These are phyloP conservation scores for Venturia effusa DNA, from an alignment of 2,329 filamentous ascomycete genomes.

Conservation along the genomic window DNA sequence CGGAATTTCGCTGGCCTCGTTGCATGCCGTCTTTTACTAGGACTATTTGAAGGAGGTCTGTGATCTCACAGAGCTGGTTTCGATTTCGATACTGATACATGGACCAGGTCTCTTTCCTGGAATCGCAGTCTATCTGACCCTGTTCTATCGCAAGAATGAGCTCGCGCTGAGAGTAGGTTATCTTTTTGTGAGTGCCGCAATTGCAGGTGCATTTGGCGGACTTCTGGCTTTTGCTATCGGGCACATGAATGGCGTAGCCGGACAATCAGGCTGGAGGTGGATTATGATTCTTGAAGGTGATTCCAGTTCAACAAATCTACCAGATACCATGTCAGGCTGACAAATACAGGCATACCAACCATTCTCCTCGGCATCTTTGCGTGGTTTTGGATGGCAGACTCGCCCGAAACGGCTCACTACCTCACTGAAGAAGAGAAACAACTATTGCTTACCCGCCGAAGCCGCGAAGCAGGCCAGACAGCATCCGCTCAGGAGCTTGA, in stretches of 20 bases:
- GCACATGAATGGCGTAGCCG: slow-evolving; percentile 56
- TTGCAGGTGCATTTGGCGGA: slow-evolving; percentile 62
- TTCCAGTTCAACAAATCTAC: slow-evolving; percentile 19
- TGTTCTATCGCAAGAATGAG: slow-evolving; percentile 67
- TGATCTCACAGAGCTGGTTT: not conserved
- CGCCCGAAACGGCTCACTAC: slow-evolving; percentile 53
- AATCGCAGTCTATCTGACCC: slow-evolving; percentile 57
- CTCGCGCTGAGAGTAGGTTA: slow-evolving; percentile 60
- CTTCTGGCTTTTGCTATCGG: slow-evolving; percentile 64
- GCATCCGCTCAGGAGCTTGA: slow-evolving; percentile 43
- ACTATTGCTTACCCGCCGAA: slow-evolving; percentile 42
- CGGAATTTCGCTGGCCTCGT: slow-evolving; percentile 54
- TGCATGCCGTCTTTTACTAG: slow-evolving; percentile 58
- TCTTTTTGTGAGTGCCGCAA: slow-evolving; percentile 58
- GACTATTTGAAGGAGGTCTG: slow-evolving; percentile 54
- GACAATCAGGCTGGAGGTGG: slow-evolving; percentile 60
- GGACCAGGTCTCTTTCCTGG: slow-evolving; percentile 48
- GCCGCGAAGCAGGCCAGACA: slow-evolving; percentile 37
- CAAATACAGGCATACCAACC: slow-evolving; percentile 20
- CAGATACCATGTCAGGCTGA: not conserved
- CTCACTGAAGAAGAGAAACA: slow-evolving; percentile 48
- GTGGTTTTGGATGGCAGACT: slow-evolving; percentile 52
- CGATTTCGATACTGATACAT: not conserved
- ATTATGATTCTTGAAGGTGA: slow-evolving; percentile 55
- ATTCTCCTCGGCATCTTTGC: slow-evolving; percentile 45